Conservation (phyloP, 306 rosid species). For the Glycyrrhiza uralensis region DNA sequence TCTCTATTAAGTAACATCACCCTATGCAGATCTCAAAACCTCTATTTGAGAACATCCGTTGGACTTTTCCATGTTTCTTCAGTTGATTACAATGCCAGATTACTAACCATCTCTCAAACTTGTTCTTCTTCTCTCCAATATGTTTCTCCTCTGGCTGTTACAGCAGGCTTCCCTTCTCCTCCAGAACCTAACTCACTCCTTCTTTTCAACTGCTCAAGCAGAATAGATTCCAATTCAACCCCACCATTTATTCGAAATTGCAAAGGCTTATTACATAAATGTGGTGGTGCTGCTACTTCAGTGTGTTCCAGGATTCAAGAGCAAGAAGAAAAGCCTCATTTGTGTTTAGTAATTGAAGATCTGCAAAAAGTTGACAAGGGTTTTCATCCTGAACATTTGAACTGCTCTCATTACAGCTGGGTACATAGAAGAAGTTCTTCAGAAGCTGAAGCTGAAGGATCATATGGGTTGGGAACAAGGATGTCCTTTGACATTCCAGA, state of each 20-base stretch:
- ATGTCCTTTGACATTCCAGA: slow-evolving; percentile 57
- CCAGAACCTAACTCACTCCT: slow-evolving; percentile 46
- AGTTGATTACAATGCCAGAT: slow-evolving; percentile 8
- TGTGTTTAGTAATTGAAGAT: slow-evolving; percentile 51
- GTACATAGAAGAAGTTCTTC: slow-evolving; percentile 32
- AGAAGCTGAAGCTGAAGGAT: slow-evolving; percentile 31
- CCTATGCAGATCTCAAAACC: slow-evolving; percentile 31
- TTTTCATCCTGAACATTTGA: slow-evolving; percentile 48
- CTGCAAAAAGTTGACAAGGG: slow-evolving; percentile 32
- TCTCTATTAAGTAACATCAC: slow-evolving; percentile 32
- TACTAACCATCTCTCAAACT: slow-evolving; percentile 33
- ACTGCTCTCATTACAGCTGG: slow-evolving; percentile 54
- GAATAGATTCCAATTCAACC: slow-evolving; percentile 15
- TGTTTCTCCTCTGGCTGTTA: slow-evolving; percentile 38
- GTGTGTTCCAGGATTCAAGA: slow-evolving; percentile 6
- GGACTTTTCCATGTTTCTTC: slow-evolving; percentile 38
- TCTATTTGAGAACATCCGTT: slow-evolving; percentile 40
- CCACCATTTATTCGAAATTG: slow-evolving; percentile 22
- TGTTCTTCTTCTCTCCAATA: slow-evolving; percentile 41
- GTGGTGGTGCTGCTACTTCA: slow-evolving; percentile 33
- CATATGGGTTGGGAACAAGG: slow-evolving; percentile 39
- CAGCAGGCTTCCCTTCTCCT: slow-evolving; percentile 55
- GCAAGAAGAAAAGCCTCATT: slow-evolving; percentile 14
- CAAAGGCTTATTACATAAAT: slow-evolving; percentile 8
- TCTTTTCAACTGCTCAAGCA: slow-evolving; percentile 57